phyloP scores from a whole-genome alignment of 192 early-diverging fungal species.

The Phlyctochytrium bullatum region DNA sequence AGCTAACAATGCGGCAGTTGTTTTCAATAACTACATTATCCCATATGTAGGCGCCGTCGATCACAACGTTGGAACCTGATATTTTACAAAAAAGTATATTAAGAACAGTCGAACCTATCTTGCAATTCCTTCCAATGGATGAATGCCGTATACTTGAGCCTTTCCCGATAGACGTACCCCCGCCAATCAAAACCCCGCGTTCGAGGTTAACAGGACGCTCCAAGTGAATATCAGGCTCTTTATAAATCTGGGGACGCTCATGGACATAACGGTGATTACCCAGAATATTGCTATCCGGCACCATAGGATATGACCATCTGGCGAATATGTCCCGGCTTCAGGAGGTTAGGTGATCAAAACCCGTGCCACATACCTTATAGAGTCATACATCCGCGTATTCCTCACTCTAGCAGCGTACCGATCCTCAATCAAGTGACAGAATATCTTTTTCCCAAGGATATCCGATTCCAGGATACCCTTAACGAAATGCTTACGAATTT shows the following conservation, averaged over 20 bases:
- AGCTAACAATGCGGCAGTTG: slow-evolving; percentile 61
- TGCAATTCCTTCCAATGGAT: slow-evolving; percentile 80
- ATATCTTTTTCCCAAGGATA: slow-evolving; percentile 81
- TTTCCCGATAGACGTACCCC: slow-evolving; percentile 71
- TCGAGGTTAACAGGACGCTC: slow-evolving; percentile 61
- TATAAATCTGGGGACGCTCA: slow-evolving; percentile 81
- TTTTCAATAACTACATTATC: slow-evolving; percentile 68
- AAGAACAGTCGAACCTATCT: slow-evolving; percentile 54
- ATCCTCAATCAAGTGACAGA: slow-evolving; percentile 71
- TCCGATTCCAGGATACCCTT: slow-evolving; percentile 86
- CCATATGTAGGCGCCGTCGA: slow-evolving; percentile 86
- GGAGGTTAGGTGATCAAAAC: slow-evolving; percentile 6
- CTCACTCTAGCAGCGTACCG: slow-evolving; percentile 65
- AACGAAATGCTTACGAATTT: slow-evolving; percentile 85
- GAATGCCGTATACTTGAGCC: slow-evolving; percentile 69
- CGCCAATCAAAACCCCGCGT: slow-evolving; percentile 81
- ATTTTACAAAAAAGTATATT: no score
- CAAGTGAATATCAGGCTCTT: slow-evolving; percentile 70
- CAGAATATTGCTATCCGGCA: slow-evolving; percentile 80
- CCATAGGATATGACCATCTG: slow-evolving; percentile 93
- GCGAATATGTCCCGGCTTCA: slow-evolving; percentile 78
- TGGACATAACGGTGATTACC: slow-evolving; percentile 67
- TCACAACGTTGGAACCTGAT: slow-evolving; percentile 65
- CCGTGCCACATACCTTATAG: slow-evolving; percentile 55
- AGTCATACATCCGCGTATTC: slow-evolving; percentile 71